A percentile compares a stretch with the other conserved stretches of the same genome.
Conservation (phyloP, 768 basidiomycete species). For the Zangia roseola region DNA sequence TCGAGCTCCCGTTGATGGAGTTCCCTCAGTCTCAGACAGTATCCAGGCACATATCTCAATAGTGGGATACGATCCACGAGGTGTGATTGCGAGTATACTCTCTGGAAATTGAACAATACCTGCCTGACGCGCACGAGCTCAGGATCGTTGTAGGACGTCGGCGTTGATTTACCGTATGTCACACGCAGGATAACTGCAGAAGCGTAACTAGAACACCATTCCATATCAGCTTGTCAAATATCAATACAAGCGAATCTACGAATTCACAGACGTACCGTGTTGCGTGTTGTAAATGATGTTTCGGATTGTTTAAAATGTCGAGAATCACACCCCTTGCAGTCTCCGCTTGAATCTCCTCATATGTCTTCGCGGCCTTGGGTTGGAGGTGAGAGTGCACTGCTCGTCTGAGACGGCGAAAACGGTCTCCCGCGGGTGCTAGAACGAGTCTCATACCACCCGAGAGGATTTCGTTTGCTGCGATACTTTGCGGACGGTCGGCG, state of each 20-base stretch:
- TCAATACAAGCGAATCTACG: background rate
- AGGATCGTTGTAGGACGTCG: conserved; percentile 16
- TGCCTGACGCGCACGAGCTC: conserved; percentile 18
- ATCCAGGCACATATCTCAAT: conserved; percentile 51
- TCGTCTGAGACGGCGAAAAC: conserved; percentile 54
- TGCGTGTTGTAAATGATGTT: conserved; percentile 11
- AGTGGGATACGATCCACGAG: conserved; percentile 34
- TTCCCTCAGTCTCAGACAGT: conserved; percentile 48
- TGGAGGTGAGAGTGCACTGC: conserved; percentile 55
- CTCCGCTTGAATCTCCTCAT: conserved; percentile 44
- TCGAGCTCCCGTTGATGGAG: conserved; percentile 51
- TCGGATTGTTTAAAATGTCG: conserved; percentile 21
- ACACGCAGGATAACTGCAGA: conserved; percentile 21
- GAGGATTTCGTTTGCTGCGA: conserved; percentile 54
- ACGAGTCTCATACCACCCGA: conserved; percentile 55
- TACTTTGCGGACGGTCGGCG: conserved; percentile 47
- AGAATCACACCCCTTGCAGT: conserved; percentile 20
- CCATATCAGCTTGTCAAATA: background rate
- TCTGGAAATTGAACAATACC: conserved; percentile 20
- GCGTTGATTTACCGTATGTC: conserved; percentile 25
- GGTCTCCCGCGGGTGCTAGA: conserved; percentile 47
- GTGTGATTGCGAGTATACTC: conserved; percentile 32
- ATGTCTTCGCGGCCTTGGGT: conserved; percentile 44
- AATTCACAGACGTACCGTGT: conserved; percentile 3
- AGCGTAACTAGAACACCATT: conserved; percentile 17